Conservation (phyloP, 169 alveolate genomes). For the Plasmodium reichenowi region DNA sequence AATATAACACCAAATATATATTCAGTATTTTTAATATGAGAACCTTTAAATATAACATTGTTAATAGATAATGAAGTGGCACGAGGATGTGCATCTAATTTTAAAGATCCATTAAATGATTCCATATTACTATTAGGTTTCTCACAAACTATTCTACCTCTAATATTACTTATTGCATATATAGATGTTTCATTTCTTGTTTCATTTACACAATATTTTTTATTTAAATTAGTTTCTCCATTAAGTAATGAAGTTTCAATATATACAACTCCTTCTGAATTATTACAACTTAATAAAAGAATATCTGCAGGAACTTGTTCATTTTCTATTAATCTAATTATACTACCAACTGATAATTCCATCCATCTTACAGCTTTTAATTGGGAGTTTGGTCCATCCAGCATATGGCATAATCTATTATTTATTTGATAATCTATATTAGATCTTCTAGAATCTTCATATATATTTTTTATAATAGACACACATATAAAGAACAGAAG, state of each 20-base stretch:
- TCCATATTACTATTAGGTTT: constrained; percentile 85
- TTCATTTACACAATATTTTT: constrained; percentile 83
- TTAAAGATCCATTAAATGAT: constrained; percentile 83
- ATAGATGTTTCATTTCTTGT: constrained; percentile 83
- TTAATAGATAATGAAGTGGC: constrained; percentile 80
- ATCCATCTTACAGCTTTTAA: constrained; percentile 78
- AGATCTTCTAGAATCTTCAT: constrained; percentile 80
- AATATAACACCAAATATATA: constrained; percentile 84
- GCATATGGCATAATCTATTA: constrained; percentile 78
- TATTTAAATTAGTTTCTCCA: constrained; percentile 83
- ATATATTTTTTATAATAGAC: constrained; percentile 78
- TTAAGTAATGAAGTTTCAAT: constrained; percentile 82
- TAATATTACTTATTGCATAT: constrained; percentile 80
- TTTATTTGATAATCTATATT: constrained; percentile 81
- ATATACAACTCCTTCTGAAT: constrained; percentile 83
- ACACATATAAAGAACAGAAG: constrained; percentile 77
- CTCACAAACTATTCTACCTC: constrained; percentile 84
- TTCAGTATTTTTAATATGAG: constrained; percentile 83
- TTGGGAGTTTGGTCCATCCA: constrained; percentile 79
- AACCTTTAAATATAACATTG: constrained; percentile 85
- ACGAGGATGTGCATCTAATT: constrained; percentile 86
- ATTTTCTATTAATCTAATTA: constrained; percentile 81
- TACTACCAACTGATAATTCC: constrained; percentile 85
- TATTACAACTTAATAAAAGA: constrained; percentile 80
- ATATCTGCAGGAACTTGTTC: constrained; percentile 88